Conservation (phyloP, 768 basidiomycete species). For the Sistotremastrum suecicum region DNA sequence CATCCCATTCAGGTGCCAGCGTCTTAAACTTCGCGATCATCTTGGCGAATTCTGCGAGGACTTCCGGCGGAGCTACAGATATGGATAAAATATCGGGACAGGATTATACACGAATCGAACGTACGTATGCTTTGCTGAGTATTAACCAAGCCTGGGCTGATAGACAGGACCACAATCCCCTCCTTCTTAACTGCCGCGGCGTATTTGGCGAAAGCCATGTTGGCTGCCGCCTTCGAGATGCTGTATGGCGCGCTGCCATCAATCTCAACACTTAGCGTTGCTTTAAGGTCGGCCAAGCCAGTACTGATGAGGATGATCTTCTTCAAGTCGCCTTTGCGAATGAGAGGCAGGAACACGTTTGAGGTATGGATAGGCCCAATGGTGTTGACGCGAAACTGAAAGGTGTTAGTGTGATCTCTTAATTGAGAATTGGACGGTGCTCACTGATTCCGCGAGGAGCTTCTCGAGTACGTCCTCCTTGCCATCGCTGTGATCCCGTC, state of each 20-base stretch:
- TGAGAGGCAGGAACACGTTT: conserved; percentile 26
- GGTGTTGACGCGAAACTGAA: conserved; percentile 20
- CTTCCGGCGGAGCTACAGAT: conserved; percentile 4
- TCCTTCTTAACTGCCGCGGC: conserved; percentile 18
- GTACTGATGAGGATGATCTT: conserved; percentile 21
- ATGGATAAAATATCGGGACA: background rate
- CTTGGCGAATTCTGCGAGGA: background rate
- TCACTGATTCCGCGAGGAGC: conserved; percentile 9
- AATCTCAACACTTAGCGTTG: conserved; percentile 9
- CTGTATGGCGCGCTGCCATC: conserved; percentile 14
- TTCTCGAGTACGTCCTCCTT: conserved; percentile 11
- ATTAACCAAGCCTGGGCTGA: conserved; percentile 25
- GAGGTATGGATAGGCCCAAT: conserved; percentile 21
- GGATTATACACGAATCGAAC: background rate
- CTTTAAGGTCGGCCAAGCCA: conserved; percentile 17
- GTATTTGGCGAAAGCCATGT: conserved; percentile 24
- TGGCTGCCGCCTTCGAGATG: conserved; percentile 23
- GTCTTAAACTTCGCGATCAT: conserved; percentile 7
- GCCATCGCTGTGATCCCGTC: background rate
- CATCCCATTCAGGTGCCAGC: conserved; percentile 7
- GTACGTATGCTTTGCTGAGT: conserved; percentile 7
- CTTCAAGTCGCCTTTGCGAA: conserved; percentile 14
- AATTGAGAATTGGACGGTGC: background rate
- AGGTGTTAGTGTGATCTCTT: background rate
- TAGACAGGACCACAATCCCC: conserved; percentile 21